Conservation (phyloP, 805 yeast genomes). For the Candida loeiensis region DNA sequence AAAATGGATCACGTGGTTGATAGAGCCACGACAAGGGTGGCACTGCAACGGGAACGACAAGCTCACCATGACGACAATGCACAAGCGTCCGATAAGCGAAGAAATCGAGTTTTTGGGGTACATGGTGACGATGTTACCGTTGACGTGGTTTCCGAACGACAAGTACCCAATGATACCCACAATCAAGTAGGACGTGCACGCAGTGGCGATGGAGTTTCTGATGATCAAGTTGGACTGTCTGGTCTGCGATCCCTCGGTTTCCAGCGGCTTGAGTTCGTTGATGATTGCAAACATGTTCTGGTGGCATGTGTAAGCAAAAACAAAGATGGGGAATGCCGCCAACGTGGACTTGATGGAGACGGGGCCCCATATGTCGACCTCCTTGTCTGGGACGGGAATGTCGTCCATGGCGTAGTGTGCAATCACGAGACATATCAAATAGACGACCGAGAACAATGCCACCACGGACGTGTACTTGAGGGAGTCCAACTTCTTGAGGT, state of each 20-base stretch:
- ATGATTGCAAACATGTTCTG: conserved; percentile 77
- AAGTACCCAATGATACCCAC: conserved; percentile 71
- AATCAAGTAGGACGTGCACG: conserved; percentile 54
- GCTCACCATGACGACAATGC: conserved; percentile 69
- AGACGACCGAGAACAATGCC: conserved; percentile 63
- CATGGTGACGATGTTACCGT: conserved; percentile 68
- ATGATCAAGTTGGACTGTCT: conserved; percentile 49
- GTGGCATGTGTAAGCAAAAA: conserved; percentile 79
- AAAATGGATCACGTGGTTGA: conserved; percentile 62
- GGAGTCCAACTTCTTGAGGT: conserved; percentile 59
- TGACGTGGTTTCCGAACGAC: conserved; percentile 63
- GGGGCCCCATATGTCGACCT: conserved; percentile 37
- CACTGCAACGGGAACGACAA: conserved; percentile 76
- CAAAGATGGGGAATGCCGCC: conserved; percentile 68
- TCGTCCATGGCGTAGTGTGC: conserved; percentile 41
- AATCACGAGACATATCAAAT: conserved; percentile 54
- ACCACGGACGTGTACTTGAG: conserved; percentile 69
- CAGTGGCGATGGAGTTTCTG: conserved; percentile 50
- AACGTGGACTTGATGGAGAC: conserved; percentile 39
- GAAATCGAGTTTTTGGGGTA: conserved; percentile 52
- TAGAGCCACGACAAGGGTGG: conserved; percentile 74
- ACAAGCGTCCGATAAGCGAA: conserved; percentile 53
- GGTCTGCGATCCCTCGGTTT: conserved; percentile 35
- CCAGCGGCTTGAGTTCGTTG: conserved; percentile 54
- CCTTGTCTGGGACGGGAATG: conserved; percentile 14